Percentiles rank a stretch among this genome's conserved stretches.
These are phyloP conservation scores for Xerocomellus chrysenteron DNA, from an alignment of 768 basidiomycete species.

Conservation along the genomic window DNA sequence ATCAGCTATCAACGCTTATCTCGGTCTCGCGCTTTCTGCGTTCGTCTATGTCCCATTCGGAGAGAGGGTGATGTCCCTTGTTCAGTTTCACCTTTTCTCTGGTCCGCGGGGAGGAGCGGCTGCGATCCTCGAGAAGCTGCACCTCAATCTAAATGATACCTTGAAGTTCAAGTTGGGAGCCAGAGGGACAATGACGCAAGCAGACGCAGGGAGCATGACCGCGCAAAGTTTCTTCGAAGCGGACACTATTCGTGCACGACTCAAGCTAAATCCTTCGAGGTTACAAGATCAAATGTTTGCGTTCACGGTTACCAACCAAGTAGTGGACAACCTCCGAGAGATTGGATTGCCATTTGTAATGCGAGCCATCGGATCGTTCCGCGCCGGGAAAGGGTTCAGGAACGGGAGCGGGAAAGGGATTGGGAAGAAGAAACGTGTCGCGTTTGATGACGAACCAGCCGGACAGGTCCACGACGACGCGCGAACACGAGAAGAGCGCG, in stretches of 20 bases:
- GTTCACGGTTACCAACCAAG: slow-evolving; percentile 86
- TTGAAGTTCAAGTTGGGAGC: slow-evolving; percentile 29
- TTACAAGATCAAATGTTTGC: slow-evolving; percentile 93
- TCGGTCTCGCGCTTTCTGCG: slow-evolving; percentile 88
- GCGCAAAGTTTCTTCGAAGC: slow-evolving; percentile 46
- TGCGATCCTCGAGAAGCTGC: slow-evolving; percentile 21
- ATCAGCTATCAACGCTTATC: slow-evolving; percentile 86
- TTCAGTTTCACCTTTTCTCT: slow-evolving; percentile 34
- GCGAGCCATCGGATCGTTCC: slow-evolving; percentile 53
- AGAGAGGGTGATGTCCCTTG: slow-evolving; percentile 69
- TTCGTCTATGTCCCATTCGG: slow-evolving; percentile 96
- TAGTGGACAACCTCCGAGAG: slow-evolving; percentile 73
- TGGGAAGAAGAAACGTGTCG: slow-evolving; percentile 62
- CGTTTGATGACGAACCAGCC: slow-evolving; percentile 61
- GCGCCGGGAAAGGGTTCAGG: slow-evolving; percentile 42
- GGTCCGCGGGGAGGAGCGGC: slow-evolving; percentile 13
- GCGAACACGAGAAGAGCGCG: slow-evolving; percentile 60
- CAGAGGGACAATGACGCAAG: slow-evolving; percentile 6
- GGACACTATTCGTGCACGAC: slow-evolving; percentile 47
- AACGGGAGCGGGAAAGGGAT: slow-evolving; percentile 21
- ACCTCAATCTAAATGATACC: slow-evolving; percentile 26
- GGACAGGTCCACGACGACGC: slow-evolving; percentile 30
- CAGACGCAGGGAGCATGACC: slow-evolving; percentile 13
- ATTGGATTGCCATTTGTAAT: slow-evolving; percentile 78
- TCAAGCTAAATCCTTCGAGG: slow-evolving; percentile 64